phyloP scores from a whole-genome alignment of 2,329 filamentous ascomycete species.

The Talaromyces pinophilus region DNA sequence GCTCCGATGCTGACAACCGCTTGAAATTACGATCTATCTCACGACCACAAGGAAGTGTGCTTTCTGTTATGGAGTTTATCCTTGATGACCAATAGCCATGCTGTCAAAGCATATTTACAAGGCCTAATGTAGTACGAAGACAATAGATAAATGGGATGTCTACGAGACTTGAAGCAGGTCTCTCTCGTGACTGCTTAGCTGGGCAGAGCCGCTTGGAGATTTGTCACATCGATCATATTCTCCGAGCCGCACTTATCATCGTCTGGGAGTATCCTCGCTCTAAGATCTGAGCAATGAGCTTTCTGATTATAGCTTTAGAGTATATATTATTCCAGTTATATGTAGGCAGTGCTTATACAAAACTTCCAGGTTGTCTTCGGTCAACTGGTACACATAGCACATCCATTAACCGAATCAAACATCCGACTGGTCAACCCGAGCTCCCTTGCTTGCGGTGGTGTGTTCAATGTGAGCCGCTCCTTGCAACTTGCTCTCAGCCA shows the following conservation, averaged over 20 bases:
- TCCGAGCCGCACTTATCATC: not conserved
- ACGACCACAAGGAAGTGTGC: not conserved
- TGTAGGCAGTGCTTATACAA: not conserved
- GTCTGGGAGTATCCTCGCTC: not conserved
- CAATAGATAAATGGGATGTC: too few species aligned
- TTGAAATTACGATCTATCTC: constrained; percentile 11
- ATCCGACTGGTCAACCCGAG: constrained; percentile 13
- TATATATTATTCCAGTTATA: not conserved
- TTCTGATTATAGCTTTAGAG: not conserved
- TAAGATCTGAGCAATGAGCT: not conserved
- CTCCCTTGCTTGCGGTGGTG: not conserved
- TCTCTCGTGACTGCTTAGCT: too few species aligned
- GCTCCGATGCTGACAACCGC: constrained; percentile 23
- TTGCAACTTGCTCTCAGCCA: constrained; percentile 19
- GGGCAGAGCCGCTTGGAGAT: too few species aligned
- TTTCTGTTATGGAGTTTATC: not conserved
- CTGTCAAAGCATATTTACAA: too few species aligned
- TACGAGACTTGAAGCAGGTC: too few species aligned
- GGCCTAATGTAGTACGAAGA: too few species aligned
- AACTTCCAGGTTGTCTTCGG: not conserved
- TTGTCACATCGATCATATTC: too few species aligned
- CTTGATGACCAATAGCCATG: too few species aligned
- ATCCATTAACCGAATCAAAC: not conserved
- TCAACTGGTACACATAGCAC: not conserved
- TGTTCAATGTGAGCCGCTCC: not conserved